phyloP scores from a whole-genome alignment of 352 stramenopile genomes.

The Phytophthora melonis region DNA sequence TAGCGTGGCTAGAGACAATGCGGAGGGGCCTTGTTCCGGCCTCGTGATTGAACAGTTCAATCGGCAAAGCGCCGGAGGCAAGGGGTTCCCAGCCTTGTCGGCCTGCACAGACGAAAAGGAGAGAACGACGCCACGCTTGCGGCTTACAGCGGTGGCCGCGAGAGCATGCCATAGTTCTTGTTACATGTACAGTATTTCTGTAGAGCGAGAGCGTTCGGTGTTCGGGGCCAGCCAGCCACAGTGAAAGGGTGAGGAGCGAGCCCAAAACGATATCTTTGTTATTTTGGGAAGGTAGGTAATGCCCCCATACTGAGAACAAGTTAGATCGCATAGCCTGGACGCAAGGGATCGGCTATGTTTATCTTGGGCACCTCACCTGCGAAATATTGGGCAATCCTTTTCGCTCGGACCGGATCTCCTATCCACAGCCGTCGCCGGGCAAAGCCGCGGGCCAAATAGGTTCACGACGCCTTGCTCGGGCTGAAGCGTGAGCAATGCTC shows the following conservation, averaged over 20 bases:
- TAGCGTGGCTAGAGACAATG: background rate
- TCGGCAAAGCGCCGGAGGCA: conserved; percentile 1
- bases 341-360: background rate
- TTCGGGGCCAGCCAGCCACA: background rate
- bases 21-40: conserved; percentile 11
- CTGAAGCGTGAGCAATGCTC: conserved; percentile 1
- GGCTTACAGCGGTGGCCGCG: background rate
- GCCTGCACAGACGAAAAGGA: conserved; percentile 4
- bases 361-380: conserved; percentile 14
- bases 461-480: background rate
- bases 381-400: conserved; percentile 31
- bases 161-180: background rate
- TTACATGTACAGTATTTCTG: too few species aligned
- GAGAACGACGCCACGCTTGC: background rate
- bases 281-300: conserved; percentile 20
- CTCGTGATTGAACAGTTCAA: background rate
- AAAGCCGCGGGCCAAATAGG: background rate
- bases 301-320: conserved; percentile 5
- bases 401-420: conserved; percentile 1
- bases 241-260: background rate
- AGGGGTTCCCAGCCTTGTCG: background rate
- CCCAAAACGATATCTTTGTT: conserved; percentile 30
- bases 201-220: conserved; percentile 2
- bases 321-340: background rate
- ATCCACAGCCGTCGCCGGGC: background rate